These are phyloP conservation scores for Colletotrichum horii DNA, from an alignment of 2,329 filamentous ascomycete genomes.

Conservation along the genomic window DNA sequence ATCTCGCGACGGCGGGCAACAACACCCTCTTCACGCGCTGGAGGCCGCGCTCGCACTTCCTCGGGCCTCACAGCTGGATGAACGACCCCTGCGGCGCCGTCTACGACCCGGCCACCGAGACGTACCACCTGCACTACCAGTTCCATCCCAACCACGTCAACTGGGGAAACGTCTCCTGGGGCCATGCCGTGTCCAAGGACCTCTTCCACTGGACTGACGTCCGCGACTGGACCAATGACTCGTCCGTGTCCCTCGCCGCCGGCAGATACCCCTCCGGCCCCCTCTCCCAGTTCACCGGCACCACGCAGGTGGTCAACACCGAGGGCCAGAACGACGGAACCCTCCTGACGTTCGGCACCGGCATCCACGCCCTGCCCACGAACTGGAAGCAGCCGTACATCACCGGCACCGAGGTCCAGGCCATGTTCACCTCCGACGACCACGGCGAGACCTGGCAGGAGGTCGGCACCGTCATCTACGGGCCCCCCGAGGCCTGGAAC, in stretches of 20 bases:
- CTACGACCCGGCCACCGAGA: constrained; percentile 54
- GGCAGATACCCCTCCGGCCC: constrained; percentile 3
- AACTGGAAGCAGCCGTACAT: constrained; percentile 24
- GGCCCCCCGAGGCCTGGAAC: constrained; percentile 21
- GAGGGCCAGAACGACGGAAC: constrained; percentile 18
- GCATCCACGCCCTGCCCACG: constrained; percentile 19
- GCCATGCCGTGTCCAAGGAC: constrained; percentile 67
- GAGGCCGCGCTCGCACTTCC: constrained; percentile 47
- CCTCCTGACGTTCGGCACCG: constrained; percentile 18
- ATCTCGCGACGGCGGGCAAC: constrained; percentile 14
- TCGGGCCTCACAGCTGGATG: constrained; percentile 57
- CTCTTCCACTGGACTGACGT: constrained; percentile 61
- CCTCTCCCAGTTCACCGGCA: constrained; percentile 19
- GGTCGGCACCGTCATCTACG: constrained; percentile 15
- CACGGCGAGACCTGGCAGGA: constrained; percentile 17
- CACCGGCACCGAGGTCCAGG: constrained; percentile 20
- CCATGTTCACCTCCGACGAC: constrained; percentile 15
- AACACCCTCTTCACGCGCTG: constrained; percentile 23
- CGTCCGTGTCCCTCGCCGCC: constrained; percentile 15
- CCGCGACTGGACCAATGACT: constrained; percentile 18
- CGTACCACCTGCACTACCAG: constrained; percentile 71
- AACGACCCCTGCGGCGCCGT: constrained; percentile 73
- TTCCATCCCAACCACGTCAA: constrained; percentile 46
- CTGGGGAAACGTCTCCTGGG: constrained; percentile 69
- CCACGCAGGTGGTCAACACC: constrained; percentile 18